These are phyloP conservation scores for Sporobolomyces roseus DNA, from an alignment of 768 basidiomycete species.

Conservation along the genomic window DNA sequence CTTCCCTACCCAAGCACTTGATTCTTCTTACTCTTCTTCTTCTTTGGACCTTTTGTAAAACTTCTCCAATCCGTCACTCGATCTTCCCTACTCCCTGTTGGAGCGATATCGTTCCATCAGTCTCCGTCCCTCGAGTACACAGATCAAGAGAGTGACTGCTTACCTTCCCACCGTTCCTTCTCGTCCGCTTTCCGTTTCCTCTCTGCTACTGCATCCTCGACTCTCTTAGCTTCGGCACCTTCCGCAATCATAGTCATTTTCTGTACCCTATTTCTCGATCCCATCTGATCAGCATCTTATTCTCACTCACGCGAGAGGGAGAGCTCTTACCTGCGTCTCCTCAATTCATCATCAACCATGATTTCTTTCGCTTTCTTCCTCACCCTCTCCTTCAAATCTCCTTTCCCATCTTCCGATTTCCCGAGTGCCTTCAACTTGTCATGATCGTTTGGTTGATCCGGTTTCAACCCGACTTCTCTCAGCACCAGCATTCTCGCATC, in stretches of 20 bases:
- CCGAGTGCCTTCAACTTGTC: constrained; percentile 51
- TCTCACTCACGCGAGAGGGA: neutral
- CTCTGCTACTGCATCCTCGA: constrained; percentile 73
- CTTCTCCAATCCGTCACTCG: constrained; percentile 41
- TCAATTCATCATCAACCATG: constrained; percentile 82
- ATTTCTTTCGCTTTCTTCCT: constrained; percentile 73
- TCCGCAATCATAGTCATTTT: constrained; percentile 47
- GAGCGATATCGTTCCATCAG: no score
- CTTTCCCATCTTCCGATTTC: constrained; percentile 50
- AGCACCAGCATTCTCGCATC: constrained; percentile 65
- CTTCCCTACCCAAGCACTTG: constrained; percentile 35
- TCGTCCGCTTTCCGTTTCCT: constrained; percentile 85
- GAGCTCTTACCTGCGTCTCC: constrained; percentile 67
- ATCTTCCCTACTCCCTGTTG: constrained; percentile 8
- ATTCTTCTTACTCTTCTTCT: constrained; percentile 38
- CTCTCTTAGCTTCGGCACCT: constrained; percentile 85
- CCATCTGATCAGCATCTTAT: no score
- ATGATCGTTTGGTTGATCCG: constrained; percentile 61
- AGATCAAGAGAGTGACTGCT: neutral
- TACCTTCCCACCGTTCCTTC: constrained; percentile 73
- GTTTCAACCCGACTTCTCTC: constrained; percentile 58
- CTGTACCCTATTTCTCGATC: constrained; percentile 35
- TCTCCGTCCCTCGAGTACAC: no score
- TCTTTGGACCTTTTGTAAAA: constrained; percentile 38
- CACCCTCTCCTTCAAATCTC: constrained; percentile 63